These are phyloP conservation scores for Oleoguttula mirabilis DNA, from an alignment of 495 filamentous ascomycete genomes.

Conservation along the genomic window DNA sequence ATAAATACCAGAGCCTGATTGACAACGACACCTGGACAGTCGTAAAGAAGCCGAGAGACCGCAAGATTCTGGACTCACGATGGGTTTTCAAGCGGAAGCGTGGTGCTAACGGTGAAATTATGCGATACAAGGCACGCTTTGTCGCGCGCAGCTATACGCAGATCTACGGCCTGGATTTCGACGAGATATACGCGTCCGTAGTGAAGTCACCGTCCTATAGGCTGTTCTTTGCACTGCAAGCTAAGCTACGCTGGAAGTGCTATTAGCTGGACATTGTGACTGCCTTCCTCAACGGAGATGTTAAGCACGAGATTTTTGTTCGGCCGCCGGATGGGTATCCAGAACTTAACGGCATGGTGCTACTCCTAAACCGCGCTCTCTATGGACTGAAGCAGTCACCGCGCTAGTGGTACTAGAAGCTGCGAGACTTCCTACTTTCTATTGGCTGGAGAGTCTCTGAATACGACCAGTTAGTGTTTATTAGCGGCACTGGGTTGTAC, in stretches of 20 bases:
- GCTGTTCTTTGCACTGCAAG: constrained; percentile 22
- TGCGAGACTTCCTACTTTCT: constrained; percentile 25
- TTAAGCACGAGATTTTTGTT: constrained; percentile 23
- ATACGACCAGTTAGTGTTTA: constrained; percentile 20
- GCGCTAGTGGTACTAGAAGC: constrained; percentile 29
- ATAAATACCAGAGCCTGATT: constrained; percentile 23
- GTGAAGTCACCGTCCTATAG: constrained; percentile 32
- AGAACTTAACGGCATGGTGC: constrained; percentile 8
- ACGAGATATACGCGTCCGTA: constrained; percentile 34
- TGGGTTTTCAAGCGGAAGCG: constrained; percentile 30
- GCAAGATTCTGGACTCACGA: constrained; percentile 23
- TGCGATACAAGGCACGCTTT: constrained; percentile 25
- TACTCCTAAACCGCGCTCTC: constrained; percentile 23
- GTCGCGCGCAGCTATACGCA: constrained; percentile 28
- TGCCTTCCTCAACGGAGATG: constrained; percentile 24
- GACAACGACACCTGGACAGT: constrained; percentile 27
- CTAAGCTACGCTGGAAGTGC: constrained; percentile 19
- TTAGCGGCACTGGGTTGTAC: constrained; percentile 15
- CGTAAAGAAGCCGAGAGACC: constrained; percentile 20
- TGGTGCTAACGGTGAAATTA: constrained; percentile 24
- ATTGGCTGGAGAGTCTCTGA: constrained; percentile 17
- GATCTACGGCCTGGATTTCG: constrained; percentile 29
- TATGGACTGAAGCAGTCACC: constrained; percentile 36
- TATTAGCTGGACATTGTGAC: constrained; percentile 27
- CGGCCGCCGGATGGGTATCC: constrained; percentile 16